Evolutionary conservation across 2,329 filamentous ascomycete species (phyloP).

Genomic region (Venturia nashicola): DNA sequence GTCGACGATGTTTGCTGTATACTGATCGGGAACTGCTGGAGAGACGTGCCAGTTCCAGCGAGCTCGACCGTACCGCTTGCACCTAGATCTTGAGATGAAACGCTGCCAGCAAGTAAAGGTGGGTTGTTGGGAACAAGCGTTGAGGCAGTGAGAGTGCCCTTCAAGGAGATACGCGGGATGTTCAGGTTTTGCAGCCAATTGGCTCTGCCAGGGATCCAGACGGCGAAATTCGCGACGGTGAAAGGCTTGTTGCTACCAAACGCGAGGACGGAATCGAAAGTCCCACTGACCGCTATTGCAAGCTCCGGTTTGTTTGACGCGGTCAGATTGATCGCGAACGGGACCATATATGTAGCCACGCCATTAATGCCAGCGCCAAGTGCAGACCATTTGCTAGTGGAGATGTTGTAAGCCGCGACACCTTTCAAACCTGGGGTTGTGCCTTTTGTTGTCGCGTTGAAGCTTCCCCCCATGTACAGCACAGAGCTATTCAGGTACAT

Average conservation of each 20-base stretch:
- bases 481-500: constrained; percentile 54
- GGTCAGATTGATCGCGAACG: constrained; percentile 71
- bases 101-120: constrained; percentile 70
- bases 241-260: constrained; percentile 53
- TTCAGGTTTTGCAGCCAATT: constrained; percentile 81
- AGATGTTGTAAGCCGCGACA: constrained; percentile 62
- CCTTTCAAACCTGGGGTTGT: constrained; percentile 55
- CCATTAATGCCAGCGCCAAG: constrained; percentile 82
- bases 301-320: constrained; percentile 45
- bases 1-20: constrained; percentile 24
- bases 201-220: constrained; percentile 76
- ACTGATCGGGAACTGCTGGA: constrained; percentile 41
- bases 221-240: constrained; percentile 61
- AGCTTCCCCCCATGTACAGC: constrained; percentile 76
- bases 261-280: constrained; percentile 60
- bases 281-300: constrained; percentile 68
- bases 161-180: constrained; percentile 50
- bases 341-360: constrained; percentile 59
- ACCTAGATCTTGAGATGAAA: constrained; percentile 62
- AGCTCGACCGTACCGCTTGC: constrained; percentile 63
- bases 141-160: constrained; percentile 60
- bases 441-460: constrained; percentile 58
- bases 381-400: constrained; percentile 58
- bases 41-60: constrained; percentile 24
- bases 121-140: constrained; percentile 51